A percentile compares a stretch with the other conserved stretches of the same genome.
phyloP scores from a whole-genome alignment of 2,329 filamentous ascomycete species.

The Sarocladiaceae sp. region DNA sequence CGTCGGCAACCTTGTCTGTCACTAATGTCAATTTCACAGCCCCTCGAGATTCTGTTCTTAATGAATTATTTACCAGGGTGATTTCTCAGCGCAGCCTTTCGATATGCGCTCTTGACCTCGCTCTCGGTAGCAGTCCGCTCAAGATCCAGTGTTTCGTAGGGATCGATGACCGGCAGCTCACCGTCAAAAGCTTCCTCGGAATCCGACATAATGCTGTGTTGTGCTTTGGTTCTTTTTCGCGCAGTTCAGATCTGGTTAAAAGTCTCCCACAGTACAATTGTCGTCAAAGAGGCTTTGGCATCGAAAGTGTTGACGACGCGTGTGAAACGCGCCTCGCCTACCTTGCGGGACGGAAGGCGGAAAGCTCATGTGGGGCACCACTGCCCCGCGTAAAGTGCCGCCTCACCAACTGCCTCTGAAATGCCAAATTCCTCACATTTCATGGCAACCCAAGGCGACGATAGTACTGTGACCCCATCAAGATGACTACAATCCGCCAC shows the following conservation, averaged over 20 bases:
- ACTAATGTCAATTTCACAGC: slow-evolving; percentile 8
- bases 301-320: slow-evolving; percentile 11
- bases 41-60: neutral
- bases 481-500: slow-evolving; percentile 18
- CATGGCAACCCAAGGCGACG: too few relatives aligned
- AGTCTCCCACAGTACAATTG: too few relatives aligned
- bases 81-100: slow-evolving; percentile 79
- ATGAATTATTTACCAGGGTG: slow-evolving; percentile 63
- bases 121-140: slow-evolving; percentile 64
- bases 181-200: slow-evolving; percentile 47
- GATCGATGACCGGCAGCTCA: slow-evolving; percentile 60
- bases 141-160: slow-evolving; percentile 74
- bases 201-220: slow-evolving; percentile 33
- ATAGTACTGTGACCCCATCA: neutral
- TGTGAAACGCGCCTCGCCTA: slow-evolving; percentile 4
- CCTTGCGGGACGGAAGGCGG: neutral
- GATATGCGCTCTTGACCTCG: slow-evolving; percentile 85
- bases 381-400: slow-evolving; percentile 1
- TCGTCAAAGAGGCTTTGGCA: too few relatives aligned
- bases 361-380: slow-evolving; percentile 1
- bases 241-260: too few relatives aligned
- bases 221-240: neutral
- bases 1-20: slow-evolving; percentile 67
- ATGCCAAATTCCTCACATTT: neutral
- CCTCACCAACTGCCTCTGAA: too few relatives aligned